Evolutionary conservation across 2,329 filamentous ascomycete species (phyloP).

Genomic region (Colletotrichum abscissum): DNA sequence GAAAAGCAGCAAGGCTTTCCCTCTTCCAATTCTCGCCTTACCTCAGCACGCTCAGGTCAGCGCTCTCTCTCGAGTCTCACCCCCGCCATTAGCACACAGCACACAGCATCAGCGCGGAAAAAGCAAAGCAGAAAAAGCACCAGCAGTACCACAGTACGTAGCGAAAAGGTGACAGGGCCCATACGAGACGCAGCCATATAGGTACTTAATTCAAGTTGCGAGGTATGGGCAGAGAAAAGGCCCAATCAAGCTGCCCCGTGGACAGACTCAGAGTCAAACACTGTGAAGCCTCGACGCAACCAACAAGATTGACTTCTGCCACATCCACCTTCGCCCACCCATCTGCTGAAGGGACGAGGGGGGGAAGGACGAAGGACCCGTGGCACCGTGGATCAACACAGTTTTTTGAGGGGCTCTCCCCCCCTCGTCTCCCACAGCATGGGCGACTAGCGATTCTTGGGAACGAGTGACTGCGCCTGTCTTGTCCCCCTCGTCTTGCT

Average conservation of each 20-base stretch:
- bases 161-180: background rate
- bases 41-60: background rate
- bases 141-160: slow-evolving; percentile 31
- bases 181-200: background rate
- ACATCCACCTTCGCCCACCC: background rate
- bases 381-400: slow-evolving; percentile 32
- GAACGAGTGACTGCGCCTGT: background rate
- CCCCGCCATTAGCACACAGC: background rate
- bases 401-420: slow-evolving; percentile 20
- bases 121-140: background rate
- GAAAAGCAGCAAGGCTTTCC: slow-evolving; percentile 26
- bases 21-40: too few species aligned
- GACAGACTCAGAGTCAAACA: background rate
- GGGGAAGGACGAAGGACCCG: slow-evolving; percentile 31
- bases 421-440: background rate
- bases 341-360: slow-evolving; percentile 14
- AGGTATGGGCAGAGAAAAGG: background rate
- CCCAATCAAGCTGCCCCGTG: background rate
- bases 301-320: background rate
- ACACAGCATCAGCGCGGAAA: background rate
- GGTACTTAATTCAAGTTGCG: background rate
- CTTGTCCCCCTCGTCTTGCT: background rate
- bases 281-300: background rate
- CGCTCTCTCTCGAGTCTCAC: background rate
- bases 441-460: background rate